Evolutionary conservation across 108 stramenopile genomes (phyloP).

Genomic region (Nannochloropsis granulata): DNA sequence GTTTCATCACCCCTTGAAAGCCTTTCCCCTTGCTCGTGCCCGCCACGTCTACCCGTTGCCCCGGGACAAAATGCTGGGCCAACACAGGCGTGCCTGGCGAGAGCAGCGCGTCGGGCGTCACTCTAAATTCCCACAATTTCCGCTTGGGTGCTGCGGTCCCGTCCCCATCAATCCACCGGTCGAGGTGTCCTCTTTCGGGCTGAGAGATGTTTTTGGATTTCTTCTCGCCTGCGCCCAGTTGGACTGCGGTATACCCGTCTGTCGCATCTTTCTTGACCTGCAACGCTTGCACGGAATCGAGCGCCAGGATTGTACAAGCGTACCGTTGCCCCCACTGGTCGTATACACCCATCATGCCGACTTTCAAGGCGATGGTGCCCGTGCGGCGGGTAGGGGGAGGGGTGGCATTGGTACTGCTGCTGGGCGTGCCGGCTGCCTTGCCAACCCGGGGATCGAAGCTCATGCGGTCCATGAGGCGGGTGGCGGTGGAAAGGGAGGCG

Average conservation of each 20-base stretch:
- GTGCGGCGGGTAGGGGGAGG: not conserved
- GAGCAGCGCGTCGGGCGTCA: conserved; percentile 50
- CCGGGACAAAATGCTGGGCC: conserved; percentile 90
- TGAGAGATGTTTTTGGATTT: conserved; percentile 72
- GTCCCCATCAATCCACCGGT: not conserved
- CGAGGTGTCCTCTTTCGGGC: conserved; percentile 11
- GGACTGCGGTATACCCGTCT: conserved; percentile 72
- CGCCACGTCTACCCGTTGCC: conserved; percentile 83
- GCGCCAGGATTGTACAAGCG: conserved; percentile 73
- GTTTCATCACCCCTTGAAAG: conserved; percentile 92
- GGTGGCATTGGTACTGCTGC: not conserved
- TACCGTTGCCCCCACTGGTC: conserved; percentile 88
- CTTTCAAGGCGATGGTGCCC: conserved; percentile 81
- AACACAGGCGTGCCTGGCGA: conserved; percentile 58
- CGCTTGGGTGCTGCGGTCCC: conserved; percentile 24
- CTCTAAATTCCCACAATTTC: conserved; percentile 42
- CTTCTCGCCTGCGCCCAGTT: conserved; percentile 79
- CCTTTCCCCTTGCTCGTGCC: conserved; percentile 92
- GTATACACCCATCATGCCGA: conserved; percentile 93
- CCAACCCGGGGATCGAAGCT: not conserved
- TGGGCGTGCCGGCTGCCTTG: not conserved
- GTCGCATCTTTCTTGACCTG: conserved; percentile 47
- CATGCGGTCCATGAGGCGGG: not conserved
- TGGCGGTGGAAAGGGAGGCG: not conserved
- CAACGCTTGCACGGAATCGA: conserved; percentile 76